Conservation (phyloP, 306 rosid species). For the Glycine tomentella region DNA sequence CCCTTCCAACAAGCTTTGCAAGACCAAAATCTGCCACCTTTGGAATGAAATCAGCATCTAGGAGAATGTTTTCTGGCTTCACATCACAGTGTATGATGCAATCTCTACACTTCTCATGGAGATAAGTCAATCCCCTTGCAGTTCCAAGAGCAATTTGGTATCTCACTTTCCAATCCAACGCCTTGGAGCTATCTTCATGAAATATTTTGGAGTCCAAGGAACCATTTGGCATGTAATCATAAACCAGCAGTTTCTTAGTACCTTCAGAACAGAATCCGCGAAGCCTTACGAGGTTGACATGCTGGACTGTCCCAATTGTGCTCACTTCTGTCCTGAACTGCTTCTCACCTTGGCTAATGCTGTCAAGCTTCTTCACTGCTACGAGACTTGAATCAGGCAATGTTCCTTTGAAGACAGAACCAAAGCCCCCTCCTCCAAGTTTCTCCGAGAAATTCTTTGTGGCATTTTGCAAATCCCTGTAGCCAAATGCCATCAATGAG, state of each 20-base stretch:
- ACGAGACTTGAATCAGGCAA: constrained; percentile 70
- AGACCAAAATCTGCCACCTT: constrained; percentile 93
- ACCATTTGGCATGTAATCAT: constrained; percentile 84
- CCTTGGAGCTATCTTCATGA: constrained; percentile 42
- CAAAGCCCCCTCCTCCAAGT: constrained; percentile 92
- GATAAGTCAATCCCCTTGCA: constrained; percentile 86
- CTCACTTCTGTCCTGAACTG: constrained; percentile 86
- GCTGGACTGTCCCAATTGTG: constrained; percentile 87
- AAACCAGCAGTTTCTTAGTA: constrained; percentile 67
- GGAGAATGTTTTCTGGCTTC: constrained; percentile 93
- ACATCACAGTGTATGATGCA: constrained; percentile 94
- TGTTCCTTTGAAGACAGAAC: constrained; percentile 86
- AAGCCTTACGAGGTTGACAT: constrained; percentile 86
- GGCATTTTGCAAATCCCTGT: constrained; percentile 78
- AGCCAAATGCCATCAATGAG: constrained; percentile 71
- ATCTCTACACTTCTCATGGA: constrained; percentile 87
- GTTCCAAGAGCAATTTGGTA: constrained; percentile 83
- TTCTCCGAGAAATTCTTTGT: constrained; percentile 91
- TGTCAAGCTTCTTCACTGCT: constrained; percentile 89
- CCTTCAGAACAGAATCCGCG: constrained; percentile 93
- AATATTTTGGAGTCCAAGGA: constrained; percentile 71
- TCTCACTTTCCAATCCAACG: constrained; percentile 75
- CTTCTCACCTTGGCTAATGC: constrained; percentile 92
- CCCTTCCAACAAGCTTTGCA: constrained; percentile 88
- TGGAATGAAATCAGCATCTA: constrained; percentile 71